A percentile compares a stretch with the other conserved stretches of the same genome.
Evolutionary conservation across 2,329 filamentous ascomycete species (phyloP).

Genomic region (Botrytis deweyae): DNA sequence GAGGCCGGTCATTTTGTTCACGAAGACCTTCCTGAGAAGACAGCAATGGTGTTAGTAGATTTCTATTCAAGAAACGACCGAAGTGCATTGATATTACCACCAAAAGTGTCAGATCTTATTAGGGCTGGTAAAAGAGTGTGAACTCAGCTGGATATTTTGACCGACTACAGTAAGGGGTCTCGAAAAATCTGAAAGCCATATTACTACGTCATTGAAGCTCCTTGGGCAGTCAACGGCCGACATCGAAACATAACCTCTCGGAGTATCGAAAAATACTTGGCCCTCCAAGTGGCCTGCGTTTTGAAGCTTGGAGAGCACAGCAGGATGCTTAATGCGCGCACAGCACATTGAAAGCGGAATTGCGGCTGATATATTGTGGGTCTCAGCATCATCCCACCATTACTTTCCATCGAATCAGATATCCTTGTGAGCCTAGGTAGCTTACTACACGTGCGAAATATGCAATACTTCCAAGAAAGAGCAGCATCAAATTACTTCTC

Average conservation of each 20-base stretch:
- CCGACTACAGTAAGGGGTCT: neutral
- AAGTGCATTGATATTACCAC: conserved; percentile 78
- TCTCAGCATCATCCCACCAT: conserved; percentile 6
- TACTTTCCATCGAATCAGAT: neutral
- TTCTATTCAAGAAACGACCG: conserved; percentile 92
- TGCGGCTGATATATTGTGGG: conserved; percentile 2
- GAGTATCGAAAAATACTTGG: neutral
- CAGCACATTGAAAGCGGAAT: neutral
- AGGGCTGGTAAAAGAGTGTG: conserved; percentile 59
- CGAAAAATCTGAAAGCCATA: neutral
- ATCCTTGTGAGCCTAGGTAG: neutral
- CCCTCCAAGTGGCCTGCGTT: neutral
- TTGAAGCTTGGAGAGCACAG: neutral
- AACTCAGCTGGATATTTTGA: neutral
- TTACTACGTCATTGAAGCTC: neutral
- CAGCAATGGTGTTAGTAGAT: conserved; percentile 78
- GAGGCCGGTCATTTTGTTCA: conserved; percentile 97
- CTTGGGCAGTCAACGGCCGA: too few relatives aligned
- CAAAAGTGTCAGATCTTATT: conserved; percentile 79
- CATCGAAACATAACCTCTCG: neutral
- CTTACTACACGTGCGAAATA: neutral
- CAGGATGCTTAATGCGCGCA: neutral
- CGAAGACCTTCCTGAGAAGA: conserved; percentile 90
- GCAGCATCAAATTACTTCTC: neutral
- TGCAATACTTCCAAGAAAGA: neutral